Conservation (phyloP, 2,329 filamentous ascomycete species). For the Teratosphaeria pseudoeucalypti region DNA sequence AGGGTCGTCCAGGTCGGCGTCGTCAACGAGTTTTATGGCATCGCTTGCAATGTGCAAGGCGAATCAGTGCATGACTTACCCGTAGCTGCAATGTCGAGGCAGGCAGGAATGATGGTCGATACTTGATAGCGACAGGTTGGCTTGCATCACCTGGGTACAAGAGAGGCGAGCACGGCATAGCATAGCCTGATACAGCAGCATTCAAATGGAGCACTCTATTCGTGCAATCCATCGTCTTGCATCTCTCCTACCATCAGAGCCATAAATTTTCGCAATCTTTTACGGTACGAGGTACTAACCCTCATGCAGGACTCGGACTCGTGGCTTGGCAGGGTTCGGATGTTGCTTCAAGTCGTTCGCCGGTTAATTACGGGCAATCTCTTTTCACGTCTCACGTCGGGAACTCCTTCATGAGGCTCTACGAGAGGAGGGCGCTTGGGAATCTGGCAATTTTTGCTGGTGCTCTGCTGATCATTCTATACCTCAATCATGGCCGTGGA, state of each 20-base stretch:
- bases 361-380: not conserved
- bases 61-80: not conserved
- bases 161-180: not conserved
- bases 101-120: not conserved
- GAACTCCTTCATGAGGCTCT: not conserved
- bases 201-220: not conserved
- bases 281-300: too few relatives aligned
- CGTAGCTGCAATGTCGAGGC: not conserved
- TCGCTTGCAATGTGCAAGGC: not conserved
- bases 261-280: too few relatives aligned
- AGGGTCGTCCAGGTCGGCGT: conserved; percentile 4
- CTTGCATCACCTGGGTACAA: not conserved
- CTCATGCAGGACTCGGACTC: too few relatives aligned
- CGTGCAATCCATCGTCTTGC: not conserved
- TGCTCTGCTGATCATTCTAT: not conserved
- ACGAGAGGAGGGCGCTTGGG: not conserved
- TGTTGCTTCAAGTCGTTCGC: not conserved
- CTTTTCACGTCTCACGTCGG: not conserved
- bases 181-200: not conserved
- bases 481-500: not conserved
- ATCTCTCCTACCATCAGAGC: too few relatives aligned
- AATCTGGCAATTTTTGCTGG: not conserved
- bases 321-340: not conserved
- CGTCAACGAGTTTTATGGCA: not conserved
- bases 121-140: not conserved